Percentiles rank a stretch among this genome's conserved stretches.
Evolutionary conservation across 148 eudicot genomes (phyloP).

Genomic region (Suaeda aralocaspica): DNA sequence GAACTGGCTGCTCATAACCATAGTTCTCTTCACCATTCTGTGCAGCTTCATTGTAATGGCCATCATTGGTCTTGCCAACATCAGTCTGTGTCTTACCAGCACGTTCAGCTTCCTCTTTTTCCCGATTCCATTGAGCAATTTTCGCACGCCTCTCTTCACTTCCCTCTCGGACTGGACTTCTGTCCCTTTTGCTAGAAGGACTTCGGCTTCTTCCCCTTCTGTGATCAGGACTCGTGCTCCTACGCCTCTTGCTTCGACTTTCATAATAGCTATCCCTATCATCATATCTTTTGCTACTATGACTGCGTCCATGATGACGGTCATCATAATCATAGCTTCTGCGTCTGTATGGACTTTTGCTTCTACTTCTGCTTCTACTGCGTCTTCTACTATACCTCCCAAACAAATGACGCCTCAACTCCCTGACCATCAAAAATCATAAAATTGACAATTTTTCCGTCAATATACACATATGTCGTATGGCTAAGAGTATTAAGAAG

Average conservation of each 20-base stretch:
- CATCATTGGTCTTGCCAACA: slow-evolving; percentile 19
- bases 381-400: slow-evolving; percentile 57
- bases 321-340: slow-evolving; percentile 81
- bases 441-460: not conserved
- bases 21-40: slow-evolving; percentile 34
- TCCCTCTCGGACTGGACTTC: slow-evolving; percentile 70
- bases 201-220: slow-evolving; percentile 69
- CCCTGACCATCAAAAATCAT: slow-evolving; percentile 30
- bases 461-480: no score
- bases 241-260: slow-evolving; percentile 59
- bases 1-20: slow-evolving; percentile 27
- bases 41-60: slow-evolving; percentile 17
- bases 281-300: slow-evolving; percentile 64
- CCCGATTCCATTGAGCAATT: slow-evolving; percentile 95
- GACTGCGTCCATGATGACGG: slow-evolving; percentile 57
- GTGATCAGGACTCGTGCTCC: slow-evolving; percentile 55
- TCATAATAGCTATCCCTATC: slow-evolving; percentile 65
- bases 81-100: slow-evolving; percentile 30
- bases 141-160: slow-evolving; percentile 94
- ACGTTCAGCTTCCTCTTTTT: slow-evolving; percentile 64
- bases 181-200: slow-evolving; percentile 58
- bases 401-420: slow-evolving; percentile 63
- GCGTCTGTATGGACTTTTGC: slow-evolving; percentile 75
- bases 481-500: not conserved
- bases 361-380: slow-evolving; percentile 65